Base-by-base conservation (phyloP, 179 eudicot genomes). In the Gypsophila paniculata region DNA sequence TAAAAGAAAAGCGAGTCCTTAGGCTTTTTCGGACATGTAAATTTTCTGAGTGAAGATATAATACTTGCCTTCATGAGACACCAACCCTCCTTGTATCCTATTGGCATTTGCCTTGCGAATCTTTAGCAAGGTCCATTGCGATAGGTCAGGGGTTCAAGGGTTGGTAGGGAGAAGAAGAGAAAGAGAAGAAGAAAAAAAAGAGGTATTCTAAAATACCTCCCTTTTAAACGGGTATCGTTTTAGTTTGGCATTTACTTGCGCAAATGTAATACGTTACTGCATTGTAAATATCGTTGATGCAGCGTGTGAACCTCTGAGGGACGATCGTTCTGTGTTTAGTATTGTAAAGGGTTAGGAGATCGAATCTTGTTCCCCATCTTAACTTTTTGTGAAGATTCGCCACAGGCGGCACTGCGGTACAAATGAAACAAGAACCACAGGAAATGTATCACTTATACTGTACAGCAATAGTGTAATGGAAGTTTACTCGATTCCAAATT, bases 381-480 rank as follows among this genome's bases (percentile, higher is more conserved):
- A n/a, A n/a, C n/a, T n/a, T n/a, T n/a, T n/a, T n/a, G n/a, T n/a
- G n/a, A n/a, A n/a, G n/a, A n/a, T n/a, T n/a, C n/a, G n/a, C n/a
- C 34, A 29, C 34, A 29, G 34, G 34, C 34, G 34, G 34, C 34
- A 29, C 2, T 4, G 15, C 10, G 12, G 52, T 46, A 46, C 52
- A 44, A 36, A 7, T 36, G 42, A n/a, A n/a, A 36, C 42, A 36
- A 36, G 5, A 36, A 36, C 42, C 3, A 2, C 7, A 36, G 5
- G 42, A 36, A 7, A 36, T 3, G 21, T 53, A 78, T 25, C n/a
- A n/a, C n/a, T n/a, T n/a, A 70, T 69, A 61, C 68, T 74, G 62
- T 55, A 70, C 34, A 69, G 18, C 44, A 61, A 22, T 52, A 77
- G 73, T 21, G n/a, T 32, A 61, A 39, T 34, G 55, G 64, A 68